Evolutionary conservation across 2,329 filamentous ascomycete species (phyloP).

Genomic region (Ambrosiella beaveri): DNA sequence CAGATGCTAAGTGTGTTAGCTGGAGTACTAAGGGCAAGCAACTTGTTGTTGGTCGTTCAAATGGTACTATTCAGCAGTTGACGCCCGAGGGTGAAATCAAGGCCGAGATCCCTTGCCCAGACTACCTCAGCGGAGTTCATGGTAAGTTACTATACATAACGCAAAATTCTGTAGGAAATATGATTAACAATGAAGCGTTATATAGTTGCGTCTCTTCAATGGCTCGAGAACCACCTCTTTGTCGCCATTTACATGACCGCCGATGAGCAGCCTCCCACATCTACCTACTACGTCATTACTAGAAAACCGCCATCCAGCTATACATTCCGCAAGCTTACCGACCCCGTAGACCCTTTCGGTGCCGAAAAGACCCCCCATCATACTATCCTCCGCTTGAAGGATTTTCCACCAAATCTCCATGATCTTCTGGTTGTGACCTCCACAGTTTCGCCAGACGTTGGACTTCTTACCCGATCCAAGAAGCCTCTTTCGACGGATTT

Average conservation of each 20-base stretch:
- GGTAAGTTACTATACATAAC: slow-evolving; percentile 30
- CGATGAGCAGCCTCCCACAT: slow-evolving; percentile 39
- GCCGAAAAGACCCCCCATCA: slow-evolving; percentile 54
- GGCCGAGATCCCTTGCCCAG: slow-evolving; percentile 62
- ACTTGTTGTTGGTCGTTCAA: slow-evolving; percentile 64
- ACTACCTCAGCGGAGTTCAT: slow-evolving; percentile 47
- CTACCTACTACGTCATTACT: slow-evolving; percentile 64
- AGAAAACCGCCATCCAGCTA: slow-evolving; percentile 44
- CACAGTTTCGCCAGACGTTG: slow-evolving; percentile 63
- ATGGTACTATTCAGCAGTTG: slow-evolving; percentile 71
- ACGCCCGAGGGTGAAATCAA: slow-evolving; percentile 63
- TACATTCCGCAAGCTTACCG: slow-evolving; percentile 54
- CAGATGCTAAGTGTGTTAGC: slow-evolving; percentile 63
- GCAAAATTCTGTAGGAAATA: neutral
- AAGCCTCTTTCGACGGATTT: slow-evolving; percentile 45
- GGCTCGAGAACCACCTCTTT: slow-evolving; percentile 80
- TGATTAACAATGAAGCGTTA: slow-evolving; percentile 7
- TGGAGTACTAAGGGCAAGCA: slow-evolving; percentile 95
- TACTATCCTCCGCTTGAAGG: slow-evolving; percentile 56
- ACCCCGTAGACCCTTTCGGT: slow-evolving; percentile 58
- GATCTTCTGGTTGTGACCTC: slow-evolving; percentile 72
- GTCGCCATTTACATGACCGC: slow-evolving; percentile 60
- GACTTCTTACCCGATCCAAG: slow-evolving; percentile 58
- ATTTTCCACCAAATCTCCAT: slow-evolving; percentile 64
- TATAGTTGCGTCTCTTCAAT: slow-evolving; percentile 61